phyloP scores from a whole-genome alignment of 129 eudicot genomes.

The Arctium minus region DNA sequence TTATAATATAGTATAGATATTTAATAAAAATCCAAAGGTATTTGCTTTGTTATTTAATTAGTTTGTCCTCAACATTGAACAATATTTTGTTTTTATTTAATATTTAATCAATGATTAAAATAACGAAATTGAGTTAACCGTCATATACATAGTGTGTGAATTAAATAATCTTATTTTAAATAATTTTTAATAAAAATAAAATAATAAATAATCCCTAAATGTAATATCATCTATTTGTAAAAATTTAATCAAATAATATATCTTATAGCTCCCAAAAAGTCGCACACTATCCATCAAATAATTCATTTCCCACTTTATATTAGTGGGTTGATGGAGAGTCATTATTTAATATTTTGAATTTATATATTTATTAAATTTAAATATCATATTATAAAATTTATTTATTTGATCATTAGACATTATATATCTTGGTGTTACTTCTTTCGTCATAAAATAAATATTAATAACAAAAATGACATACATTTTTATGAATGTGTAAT shows the following conservation, averaged over 20 bases:
- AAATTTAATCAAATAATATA: background rate
- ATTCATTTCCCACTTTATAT: conserved; percentile 7
- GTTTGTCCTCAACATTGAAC: background rate
- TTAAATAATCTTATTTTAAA: too few species aligned
- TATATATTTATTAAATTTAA: background rate
- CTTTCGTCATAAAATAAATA: too few species aligned
- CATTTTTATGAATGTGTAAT: too few species aligned
- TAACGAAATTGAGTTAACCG: too few species aligned
- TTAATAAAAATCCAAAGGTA: background rate
- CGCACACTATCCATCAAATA: conserved; percentile 16
- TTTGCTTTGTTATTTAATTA: background rate
- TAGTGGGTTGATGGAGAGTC: conserved; percentile 16
- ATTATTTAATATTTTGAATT: background rate
- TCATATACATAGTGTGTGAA: background rate
- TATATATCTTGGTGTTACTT: background rate
- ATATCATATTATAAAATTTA: background rate
- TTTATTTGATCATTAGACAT: background rate
- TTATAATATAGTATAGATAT: too few species aligned
- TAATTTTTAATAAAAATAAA: too few species aligned
- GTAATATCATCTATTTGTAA: background rate
- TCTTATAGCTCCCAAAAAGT: background rate
- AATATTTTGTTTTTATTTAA: background rate
- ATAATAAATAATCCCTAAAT: background rate
- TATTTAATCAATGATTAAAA: too few species aligned
- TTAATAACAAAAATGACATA: too few species aligned